These are phyloP conservation scores for Annulohypoxylon nitens DNA, from an alignment of 495 filamentous ascomycete species.

Conservation along the genomic window DNA sequence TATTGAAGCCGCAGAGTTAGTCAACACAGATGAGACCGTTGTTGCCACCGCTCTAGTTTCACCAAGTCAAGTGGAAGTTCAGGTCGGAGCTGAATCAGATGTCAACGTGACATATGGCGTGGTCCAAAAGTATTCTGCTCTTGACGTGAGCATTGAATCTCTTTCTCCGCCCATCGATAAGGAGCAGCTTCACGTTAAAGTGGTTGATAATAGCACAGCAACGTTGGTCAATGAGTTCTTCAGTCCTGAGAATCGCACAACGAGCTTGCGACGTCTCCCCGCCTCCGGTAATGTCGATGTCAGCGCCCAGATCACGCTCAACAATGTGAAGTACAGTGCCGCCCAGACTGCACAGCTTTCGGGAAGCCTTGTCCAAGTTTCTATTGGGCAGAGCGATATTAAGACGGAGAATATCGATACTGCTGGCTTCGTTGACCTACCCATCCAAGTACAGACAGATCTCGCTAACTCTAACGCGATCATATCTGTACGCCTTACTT, in stretches of 20 bases:
- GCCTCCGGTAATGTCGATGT: not conserved
- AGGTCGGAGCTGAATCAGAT: not conserved
- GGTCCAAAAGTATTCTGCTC: constrained; percentile 11
- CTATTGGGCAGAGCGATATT: not conserved
- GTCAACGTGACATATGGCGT: constrained; percentile 7
- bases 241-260: not conserved
- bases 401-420: constrained; percentile 9
- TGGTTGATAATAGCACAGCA: not conserved
- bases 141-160: constrained; percentile 20
- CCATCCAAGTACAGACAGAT: not conserved
- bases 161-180: constrained; percentile 12
- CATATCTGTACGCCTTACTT: constrained; percentile 4
- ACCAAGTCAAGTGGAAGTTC: not conserved
- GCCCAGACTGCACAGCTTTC: not conserved
- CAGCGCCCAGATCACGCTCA: constrained; percentile 3
- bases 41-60: constrained; percentile 12
- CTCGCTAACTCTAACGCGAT: not conserved
- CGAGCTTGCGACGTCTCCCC: constrained; percentile 2
- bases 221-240: not conserved
- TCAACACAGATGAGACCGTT: not conserved
- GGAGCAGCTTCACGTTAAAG: constrained; percentile 9
- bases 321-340: constrained; percentile 6
- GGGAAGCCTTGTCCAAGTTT: not conserved
- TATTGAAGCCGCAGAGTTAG: not conserved
- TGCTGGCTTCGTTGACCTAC: constrained; percentile 14